Conservation (phyloP, 2,329 filamentous ascomycete genomes). For the Furcasterigmium sp. region DNA sequence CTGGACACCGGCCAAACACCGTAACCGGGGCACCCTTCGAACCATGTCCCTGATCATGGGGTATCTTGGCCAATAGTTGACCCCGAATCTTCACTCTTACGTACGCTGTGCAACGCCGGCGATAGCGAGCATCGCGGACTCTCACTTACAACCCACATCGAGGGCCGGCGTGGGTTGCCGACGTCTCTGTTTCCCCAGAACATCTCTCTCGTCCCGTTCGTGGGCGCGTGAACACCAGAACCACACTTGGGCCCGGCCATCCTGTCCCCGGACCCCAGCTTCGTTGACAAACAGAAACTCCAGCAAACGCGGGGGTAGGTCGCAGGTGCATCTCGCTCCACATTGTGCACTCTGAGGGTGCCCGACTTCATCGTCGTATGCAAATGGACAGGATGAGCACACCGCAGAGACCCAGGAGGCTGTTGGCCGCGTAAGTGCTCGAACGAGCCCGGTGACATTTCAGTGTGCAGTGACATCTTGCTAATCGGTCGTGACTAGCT, state of each 20-base stretch:
- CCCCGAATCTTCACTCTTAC: too few relatives aligned
- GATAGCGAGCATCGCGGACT: too few relatives aligned
- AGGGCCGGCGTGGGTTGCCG: too few relatives aligned
- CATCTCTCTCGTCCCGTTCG: too few relatives aligned
- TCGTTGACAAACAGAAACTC: not conserved
- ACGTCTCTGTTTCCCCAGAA: too few relatives aligned
- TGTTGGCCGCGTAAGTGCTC: not conserved
- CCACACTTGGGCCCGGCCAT: too few relatives aligned
- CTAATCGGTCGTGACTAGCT: constrained; percentile 11
- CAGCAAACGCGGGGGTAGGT: not conserved
- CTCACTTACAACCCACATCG: too few relatives aligned
- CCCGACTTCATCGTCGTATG: not conserved
- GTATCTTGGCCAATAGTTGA: not conserved
- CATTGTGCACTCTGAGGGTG: too few relatives aligned
- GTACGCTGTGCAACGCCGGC: too few relatives aligned
- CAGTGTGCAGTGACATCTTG: not conserved
- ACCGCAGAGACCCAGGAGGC: not conserved
- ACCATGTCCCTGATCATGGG: not conserved
- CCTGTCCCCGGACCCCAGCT: not conserved
- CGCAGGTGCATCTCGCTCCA: not conserved
- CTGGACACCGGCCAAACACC: not conserved
- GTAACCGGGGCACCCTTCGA: not conserved
- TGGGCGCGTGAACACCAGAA: not conserved
- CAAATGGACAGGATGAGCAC: not conserved
- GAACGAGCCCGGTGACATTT: not conserved